Conservation (phyloP, 192 early-diverging fungal species). For the Umbelopsis isabellina region DNA sequence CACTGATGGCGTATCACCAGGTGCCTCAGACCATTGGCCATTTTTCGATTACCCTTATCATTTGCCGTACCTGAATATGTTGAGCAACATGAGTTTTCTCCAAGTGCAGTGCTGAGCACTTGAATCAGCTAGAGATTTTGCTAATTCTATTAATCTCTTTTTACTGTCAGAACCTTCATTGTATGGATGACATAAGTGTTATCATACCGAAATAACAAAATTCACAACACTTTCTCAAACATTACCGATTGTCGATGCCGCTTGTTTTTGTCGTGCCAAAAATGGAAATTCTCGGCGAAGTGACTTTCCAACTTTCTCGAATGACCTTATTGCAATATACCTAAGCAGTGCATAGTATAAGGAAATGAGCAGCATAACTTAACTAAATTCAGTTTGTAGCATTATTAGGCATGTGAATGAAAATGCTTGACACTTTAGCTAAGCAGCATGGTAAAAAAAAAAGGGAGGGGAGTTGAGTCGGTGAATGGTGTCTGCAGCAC, state of each 20-base stretch:
- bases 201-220: background rate
- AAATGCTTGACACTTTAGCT: too few species aligned
- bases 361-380: slow-evolving; percentile 9
- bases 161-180: background rate
- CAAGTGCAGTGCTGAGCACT: background rate
- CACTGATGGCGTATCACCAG: slow-evolving; percentile 18
- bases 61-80: background rate
- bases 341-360: background rate
- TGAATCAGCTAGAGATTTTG: background rate
- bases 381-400: too few species aligned
- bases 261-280: background rate
- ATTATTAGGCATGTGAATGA: too few species aligned
- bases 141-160: background rate
- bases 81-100: background rate
- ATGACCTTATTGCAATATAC: background rate
- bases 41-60: background rate
- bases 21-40: slow-evolving; percentile 3
- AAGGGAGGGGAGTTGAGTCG: too few species aligned
- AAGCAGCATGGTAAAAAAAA: too few species aligned
- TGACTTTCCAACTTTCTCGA: background rate
- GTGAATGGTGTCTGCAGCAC: too few species aligned
- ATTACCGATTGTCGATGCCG: background rate
- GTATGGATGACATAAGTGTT: background rate
- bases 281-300: slow-evolving; percentile 16
- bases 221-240: background rate